A percentile compares a stretch with the other conserved stretches of the same genome.
These are phyloP conservation scores for Eucalyptus curtisii DNA, from an alignment of 345 rosid species.

Conservation along the genomic window DNA sequence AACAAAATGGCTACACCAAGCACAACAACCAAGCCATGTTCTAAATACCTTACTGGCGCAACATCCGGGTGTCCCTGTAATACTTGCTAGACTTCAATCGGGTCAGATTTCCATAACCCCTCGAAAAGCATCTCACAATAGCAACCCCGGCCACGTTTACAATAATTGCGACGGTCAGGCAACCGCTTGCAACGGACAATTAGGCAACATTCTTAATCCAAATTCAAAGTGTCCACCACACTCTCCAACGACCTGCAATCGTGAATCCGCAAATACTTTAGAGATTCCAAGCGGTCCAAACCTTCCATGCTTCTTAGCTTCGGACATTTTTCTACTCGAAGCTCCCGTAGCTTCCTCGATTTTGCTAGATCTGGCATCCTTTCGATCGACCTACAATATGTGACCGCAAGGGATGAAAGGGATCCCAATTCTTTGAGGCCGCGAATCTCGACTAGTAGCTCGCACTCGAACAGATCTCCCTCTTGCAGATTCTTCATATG, in stretches of 20 bases:
- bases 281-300: background rate
- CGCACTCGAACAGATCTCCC: fast-evolving
- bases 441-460: background rate
- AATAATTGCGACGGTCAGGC: fast-evolving
- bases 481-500: background rate
- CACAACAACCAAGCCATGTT: background rate
- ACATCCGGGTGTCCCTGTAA: background rate
- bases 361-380: background rate
- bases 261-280: background rate
- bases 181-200: background rate
- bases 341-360: background rate
- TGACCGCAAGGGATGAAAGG: background rate
- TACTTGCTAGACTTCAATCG: background rate
- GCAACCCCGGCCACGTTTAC: background rate
- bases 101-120: background rate
- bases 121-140: background rate
- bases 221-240: background rate
- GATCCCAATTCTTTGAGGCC: background rate
- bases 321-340: background rate
- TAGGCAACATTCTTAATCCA: background rate
- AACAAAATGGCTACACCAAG: too few relatives aligned
- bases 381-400: background rate
- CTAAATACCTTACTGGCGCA: background rate
- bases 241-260: background rate
- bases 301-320: background rate